These are phyloP conservation scores for Penicillium hesseltinei DNA, from an alignment of 2,329 filamentous ascomycete species.

Conservation along the genomic window DNA sequence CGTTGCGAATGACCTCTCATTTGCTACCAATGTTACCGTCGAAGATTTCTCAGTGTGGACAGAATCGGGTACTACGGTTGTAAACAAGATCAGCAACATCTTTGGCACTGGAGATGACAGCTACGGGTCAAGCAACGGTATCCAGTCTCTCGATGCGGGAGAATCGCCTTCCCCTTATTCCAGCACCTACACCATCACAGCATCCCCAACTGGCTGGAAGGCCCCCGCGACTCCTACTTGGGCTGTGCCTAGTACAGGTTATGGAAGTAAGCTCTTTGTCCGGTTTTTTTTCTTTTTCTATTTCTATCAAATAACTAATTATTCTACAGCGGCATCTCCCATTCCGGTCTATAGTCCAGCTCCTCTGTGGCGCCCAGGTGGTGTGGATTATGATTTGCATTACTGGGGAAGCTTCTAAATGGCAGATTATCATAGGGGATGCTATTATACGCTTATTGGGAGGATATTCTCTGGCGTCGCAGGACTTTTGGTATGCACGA, in stretches of 20 bases:
- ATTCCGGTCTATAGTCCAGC: conserved; percentile 35
- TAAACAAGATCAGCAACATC: conserved; percentile 38
- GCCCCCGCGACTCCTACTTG: conserved; percentile 31
- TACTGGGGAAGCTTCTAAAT: conserved; percentile 31
- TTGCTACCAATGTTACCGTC: conserved; percentile 32
- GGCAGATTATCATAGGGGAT: not conserved
- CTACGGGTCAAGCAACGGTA: conserved; percentile 16
- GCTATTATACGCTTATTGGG: not conserved
- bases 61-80: conserved; percentile 18
- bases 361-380: conserved; percentile 32
- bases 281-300: not conserved
- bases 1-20: conserved; percentile 34
- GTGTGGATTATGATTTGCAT: conserved; percentile 31
- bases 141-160: not conserved
- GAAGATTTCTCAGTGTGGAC: conserved; percentile 40
- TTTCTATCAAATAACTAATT: not conserved
- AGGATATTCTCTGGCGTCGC: not conserved
- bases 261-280: conserved; percentile 24
- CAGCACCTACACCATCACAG: conserved; percentile 31
- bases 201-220: conserved; percentile 29
- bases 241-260: conserved; percentile 33
- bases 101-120: conserved; percentile 34
- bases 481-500: not conserved
- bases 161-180: not conserved
- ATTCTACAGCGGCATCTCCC: conserved; percentile 12